phyloP scores from a whole-genome alignment of 495 filamentous ascomycete species.

The Aspergillus indologenus region DNA sequence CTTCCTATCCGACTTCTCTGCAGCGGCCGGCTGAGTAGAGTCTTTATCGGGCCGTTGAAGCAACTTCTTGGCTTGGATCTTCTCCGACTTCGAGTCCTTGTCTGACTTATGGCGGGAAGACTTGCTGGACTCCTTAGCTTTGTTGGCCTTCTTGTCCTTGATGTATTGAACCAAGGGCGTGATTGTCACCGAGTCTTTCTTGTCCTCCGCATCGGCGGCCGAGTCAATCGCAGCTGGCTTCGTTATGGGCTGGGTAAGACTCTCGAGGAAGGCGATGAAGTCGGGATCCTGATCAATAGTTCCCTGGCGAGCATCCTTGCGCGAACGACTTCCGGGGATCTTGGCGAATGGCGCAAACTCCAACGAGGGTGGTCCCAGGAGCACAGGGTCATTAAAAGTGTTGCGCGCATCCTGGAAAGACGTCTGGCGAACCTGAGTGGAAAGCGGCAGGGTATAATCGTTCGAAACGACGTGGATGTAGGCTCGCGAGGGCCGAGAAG shows the following conservation, averaged over 20 bases:
- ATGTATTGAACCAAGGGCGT: constrained; percentile 91
- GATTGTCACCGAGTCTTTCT: constrained; percentile 66
- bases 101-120: constrained; percentile 57
- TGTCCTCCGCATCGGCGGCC: constrained; percentile 47
- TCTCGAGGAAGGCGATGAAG: constrained; percentile 89
- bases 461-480: constrained; percentile 70
- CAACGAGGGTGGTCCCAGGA: constrained; percentile 69
- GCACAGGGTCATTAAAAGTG: constrained; percentile 61
- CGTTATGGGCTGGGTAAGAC: constrained; percentile 71
- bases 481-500: constrained; percentile 70
- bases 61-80: constrained; percentile 51
- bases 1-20: constrained; percentile 54
- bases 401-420: constrained; percentile 73
- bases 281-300: constrained; percentile 95
- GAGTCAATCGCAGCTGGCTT: constrained; percentile 51
- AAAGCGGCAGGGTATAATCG: constrained; percentile 57
- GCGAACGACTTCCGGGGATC: constrained; percentile 63
- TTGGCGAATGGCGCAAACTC: constrained; percentile 83
- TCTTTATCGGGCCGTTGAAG: constrained; percentile 47
- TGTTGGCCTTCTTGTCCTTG: constrained; percentile 84
- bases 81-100: constrained; percentile 59
- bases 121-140: constrained; percentile 68
- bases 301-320: constrained; percentile 81
- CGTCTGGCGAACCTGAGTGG: constrained; percentile 60
- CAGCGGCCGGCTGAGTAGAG: constrained; percentile 21